These are phyloP conservation scores for Fragilaria crotonensis DNA, from an alignment of 108 stramenopile species.

Conservation along the genomic window DNA sequence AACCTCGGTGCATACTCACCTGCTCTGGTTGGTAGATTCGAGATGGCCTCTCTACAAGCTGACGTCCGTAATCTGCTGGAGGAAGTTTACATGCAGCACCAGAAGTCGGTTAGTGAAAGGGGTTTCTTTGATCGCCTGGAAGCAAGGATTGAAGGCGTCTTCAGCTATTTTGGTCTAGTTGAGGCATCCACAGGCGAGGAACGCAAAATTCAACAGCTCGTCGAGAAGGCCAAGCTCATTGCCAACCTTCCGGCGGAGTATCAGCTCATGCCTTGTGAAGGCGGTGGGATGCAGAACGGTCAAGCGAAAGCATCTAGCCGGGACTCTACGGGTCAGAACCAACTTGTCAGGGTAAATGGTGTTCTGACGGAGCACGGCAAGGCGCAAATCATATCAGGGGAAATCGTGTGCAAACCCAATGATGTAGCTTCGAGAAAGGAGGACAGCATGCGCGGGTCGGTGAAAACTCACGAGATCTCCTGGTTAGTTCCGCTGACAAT, in stretches of 20 bases:
- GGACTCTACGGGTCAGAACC: constrained; percentile 5
- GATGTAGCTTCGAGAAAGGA: constrained; percentile 41
- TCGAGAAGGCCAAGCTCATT: constrained; percentile 47
- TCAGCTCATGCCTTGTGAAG: constrained; percentile 27
- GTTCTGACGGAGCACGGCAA: constrained; percentile 50
- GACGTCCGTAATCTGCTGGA: constrained; percentile 74
- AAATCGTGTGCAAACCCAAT: constrained; percentile 45
- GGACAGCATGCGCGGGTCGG: constrained; percentile 24
- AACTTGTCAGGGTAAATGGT: constrained; percentile 21
- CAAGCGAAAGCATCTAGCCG: background rate
- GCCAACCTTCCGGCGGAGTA: constrained; percentile 55
- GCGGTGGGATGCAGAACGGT: background rate
- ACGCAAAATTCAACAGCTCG: constrained; percentile 29
- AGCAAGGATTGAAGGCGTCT: constrained; percentile 34
- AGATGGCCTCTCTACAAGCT: constrained; percentile 44
- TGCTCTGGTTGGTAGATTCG: constrained; percentile 22
- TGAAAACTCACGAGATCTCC: constrained; percentile 57
- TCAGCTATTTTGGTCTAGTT: constrained; percentile 12
- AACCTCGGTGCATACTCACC: constrained; percentile 57
- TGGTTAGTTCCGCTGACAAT: constrained; percentile 34
- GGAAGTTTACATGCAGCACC: constrained; percentile 71
- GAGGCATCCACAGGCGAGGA: constrained; percentile 47
- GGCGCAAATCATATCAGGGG: constrained; percentile 37
- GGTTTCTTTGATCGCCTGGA: constrained; percentile 55
- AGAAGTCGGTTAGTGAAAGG: constrained; percentile 43